Conservation (phyloP, 73 alveolate species). For the Tetrahymena malaccensis region DNA sequence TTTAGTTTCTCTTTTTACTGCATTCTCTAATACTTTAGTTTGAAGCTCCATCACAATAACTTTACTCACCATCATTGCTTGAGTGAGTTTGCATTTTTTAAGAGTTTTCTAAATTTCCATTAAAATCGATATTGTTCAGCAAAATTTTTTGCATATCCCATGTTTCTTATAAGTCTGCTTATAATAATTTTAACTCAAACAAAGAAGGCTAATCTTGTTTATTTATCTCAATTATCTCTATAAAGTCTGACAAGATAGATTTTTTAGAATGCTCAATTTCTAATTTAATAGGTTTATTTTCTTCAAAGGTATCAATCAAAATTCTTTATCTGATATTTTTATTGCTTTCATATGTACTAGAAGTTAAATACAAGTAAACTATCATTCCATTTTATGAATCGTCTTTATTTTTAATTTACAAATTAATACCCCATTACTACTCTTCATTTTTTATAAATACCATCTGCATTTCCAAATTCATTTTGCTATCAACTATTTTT, state of each 20-base stretch:
- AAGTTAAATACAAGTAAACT: not conserved
- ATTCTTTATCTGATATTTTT: not conserved
- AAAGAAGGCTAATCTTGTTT: not conserved
- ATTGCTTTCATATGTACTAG: not conserved
- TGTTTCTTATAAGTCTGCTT: not conserved
- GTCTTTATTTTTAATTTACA: not conserved
- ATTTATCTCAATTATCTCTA: not conserved
- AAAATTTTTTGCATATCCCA: not conserved
- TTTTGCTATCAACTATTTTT: not conserved
- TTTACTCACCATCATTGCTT: not conserved
- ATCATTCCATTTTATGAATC: not conserved
- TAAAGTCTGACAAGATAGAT: not conserved
- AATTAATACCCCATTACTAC: not conserved
- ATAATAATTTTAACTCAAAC: not conserved
- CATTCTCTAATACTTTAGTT: not conserved
- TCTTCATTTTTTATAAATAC: not conserved
- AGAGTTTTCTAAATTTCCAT: not conserved
- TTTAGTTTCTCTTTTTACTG: not conserved
- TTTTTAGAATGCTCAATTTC: not conserved
- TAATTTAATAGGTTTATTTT: not conserved
- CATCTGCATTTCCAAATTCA: not conserved
- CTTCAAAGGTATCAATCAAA: not conserved
- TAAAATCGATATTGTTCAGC: not conserved
- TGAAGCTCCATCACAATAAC: not conserved
- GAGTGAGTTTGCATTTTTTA: not conserved